phyloP scores from a whole-genome alignment of 2,329 filamentous ascomycete species.

The Exophiala sp. region DNA sequence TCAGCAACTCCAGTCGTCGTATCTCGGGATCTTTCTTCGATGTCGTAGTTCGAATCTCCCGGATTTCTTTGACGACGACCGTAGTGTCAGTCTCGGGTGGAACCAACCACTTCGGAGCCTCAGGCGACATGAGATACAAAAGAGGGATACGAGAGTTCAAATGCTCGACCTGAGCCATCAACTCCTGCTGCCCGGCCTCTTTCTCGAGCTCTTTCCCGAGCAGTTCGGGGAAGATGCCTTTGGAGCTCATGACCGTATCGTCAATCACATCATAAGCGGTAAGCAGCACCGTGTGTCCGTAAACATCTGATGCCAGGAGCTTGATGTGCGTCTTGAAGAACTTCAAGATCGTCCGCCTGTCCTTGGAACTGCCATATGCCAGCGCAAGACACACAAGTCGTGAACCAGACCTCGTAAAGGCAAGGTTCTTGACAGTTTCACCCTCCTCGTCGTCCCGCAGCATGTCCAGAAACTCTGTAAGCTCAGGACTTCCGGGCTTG shows the following conservation, averaged over 20 bases:
- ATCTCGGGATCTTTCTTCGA: slow-evolving; percentile 86
- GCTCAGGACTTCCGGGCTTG: slow-evolving; percentile 72
- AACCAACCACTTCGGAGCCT: slow-evolving; percentile 60
- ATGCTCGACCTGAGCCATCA: slow-evolving; percentile 43
- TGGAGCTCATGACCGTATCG: slow-evolving; percentile 83
- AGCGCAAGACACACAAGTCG: slow-evolving; percentile 76
- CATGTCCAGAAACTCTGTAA: slow-evolving; percentile 81
- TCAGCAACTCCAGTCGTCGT: slow-evolving; percentile 72
- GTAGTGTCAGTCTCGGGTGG: slow-evolving; percentile 53
- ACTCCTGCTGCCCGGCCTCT: slow-evolving; percentile 42
- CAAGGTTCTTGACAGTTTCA: slow-evolving; percentile 89
- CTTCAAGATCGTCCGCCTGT: slow-evolving; percentile 82
- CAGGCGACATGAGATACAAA: slow-evolving; percentile 74
- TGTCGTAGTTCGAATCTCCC: slow-evolving; percentile 73
- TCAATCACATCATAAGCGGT: slow-evolving; percentile 88
- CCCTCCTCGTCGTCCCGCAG: slow-evolving; percentile 89
- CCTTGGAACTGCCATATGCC: slow-evolving; percentile 84
- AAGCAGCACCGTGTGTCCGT: slow-evolving; percentile 78
- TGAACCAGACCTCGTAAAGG: slow-evolving; percentile 87
- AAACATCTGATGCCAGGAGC: slow-evolving; percentile 73
- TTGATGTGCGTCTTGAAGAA: slow-evolving; percentile 87
- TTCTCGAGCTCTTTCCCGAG: slow-evolving; percentile 60
- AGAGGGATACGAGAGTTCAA: slow-evolving; percentile 59
- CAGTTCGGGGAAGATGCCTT: slow-evolving; percentile 82
- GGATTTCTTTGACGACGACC: slow-evolving; percentile 71